A percentile compares a stretch with the other conserved stretches of the same genome.
Conservation (phyloP, 805 yeast genomes). For the Wickerhamomyces subpelliculosus region DNA sequence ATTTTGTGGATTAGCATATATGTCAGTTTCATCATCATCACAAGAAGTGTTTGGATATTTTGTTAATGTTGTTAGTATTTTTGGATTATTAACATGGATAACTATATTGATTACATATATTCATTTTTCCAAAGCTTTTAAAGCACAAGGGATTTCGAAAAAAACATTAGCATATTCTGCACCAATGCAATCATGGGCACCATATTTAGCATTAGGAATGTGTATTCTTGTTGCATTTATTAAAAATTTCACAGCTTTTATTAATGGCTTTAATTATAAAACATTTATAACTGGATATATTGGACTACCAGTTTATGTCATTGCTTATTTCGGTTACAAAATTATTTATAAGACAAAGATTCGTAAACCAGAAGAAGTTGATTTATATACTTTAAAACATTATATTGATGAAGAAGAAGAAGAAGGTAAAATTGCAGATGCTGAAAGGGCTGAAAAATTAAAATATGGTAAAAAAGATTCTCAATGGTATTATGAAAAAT, state of each 20-base stretch:
- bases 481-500: constrained; percentile 41
- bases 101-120: constrained; percentile 63
- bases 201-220: constrained; percentile 48
- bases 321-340: constrained; percentile 54
- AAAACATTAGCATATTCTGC: constrained; percentile 51
- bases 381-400: constrained; percentile 44
- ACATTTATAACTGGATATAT: constrained; percentile 74
- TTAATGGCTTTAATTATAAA: constrained; percentile 55
- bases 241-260: constrained; percentile 69
- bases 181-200: constrained; percentile 64
- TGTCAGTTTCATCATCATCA: constrained; percentile 56
- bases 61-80: constrained; percentile 70
- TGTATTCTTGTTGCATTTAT: constrained; percentile 51
- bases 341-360: constrained; percentile 41
- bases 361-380: constrained; percentile 50
- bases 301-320: constrained; percentile 51
- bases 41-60: constrained; percentile 57
- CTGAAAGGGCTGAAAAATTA: constrained; percentile 17
- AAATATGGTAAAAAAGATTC: constrained; percentile 25
- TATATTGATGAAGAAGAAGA: constrained; percentile 28
- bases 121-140: constrained; percentile 55
- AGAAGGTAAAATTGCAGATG: constrained; percentile 20
- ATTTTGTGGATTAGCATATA: constrained; percentile 62
- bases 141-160: constrained; percentile 60
- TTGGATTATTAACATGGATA: constrained; percentile 71